These are phyloP conservation scores for Chenopodium formosanum DNA, from an alignment of 148 eudicot genomes.

Conservation along the genomic window DNA sequence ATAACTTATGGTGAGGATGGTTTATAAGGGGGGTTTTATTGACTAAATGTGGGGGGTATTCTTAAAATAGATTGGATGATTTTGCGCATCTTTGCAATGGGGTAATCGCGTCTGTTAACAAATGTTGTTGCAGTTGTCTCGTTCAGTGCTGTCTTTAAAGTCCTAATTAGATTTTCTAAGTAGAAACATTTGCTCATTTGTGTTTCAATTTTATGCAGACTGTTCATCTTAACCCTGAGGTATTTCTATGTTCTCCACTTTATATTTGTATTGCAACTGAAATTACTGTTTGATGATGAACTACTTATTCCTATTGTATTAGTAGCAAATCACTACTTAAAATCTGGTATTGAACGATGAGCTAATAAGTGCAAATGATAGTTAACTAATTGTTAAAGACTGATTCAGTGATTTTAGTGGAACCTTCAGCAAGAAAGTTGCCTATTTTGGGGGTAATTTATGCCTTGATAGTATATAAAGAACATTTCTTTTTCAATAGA, in stretches of 20 bases:
- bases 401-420: not conserved
- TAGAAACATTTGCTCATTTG: constrained; percentile 10
- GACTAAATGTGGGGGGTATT: not conserved
- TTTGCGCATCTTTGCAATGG: not conserved
- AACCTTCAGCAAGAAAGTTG: not conserved
- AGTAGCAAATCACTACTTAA: not conserved
- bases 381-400: not conserved
- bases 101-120: not conserved
- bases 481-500: not conserved
- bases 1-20: not conserved
- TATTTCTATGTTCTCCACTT: constrained; percentile 17
- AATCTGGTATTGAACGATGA: not conserved
- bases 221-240: constrained; percentile 41
- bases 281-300: not conserved
- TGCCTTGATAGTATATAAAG: not conserved
- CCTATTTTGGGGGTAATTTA: too few species aligned
- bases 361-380: not conserved
- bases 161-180: not conserved
- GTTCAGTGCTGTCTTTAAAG: not conserved
- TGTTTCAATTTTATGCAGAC: constrained; percentile 31
- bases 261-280: not conserved
- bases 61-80: not conserved
- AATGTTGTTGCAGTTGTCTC: not conserved
- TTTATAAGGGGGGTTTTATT: not conserved
- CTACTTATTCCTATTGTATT: not conserved